Evolutionary conservation across 1,284 basidiomycete species (phyloP), one percentile per base, ranked within the genome.

Genomic region (Athelia sp.): DNA sequence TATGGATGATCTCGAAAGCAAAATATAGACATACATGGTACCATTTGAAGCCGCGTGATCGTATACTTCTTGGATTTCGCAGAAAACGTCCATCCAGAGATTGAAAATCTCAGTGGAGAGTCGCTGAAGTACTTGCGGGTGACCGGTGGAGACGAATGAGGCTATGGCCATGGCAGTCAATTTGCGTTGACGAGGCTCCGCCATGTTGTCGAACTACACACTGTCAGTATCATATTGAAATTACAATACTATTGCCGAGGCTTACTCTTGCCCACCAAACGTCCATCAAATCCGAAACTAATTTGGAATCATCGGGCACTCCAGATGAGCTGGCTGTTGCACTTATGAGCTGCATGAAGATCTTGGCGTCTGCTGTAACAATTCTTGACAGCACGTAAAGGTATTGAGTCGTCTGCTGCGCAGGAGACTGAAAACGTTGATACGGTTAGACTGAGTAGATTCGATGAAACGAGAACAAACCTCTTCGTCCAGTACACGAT

Each of bases 1-100:
- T 36, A 13, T 0, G 11, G 22, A 53, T 50, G 43, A 47, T 55
- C 54, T 53, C 51, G 24, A 15, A 29, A n/a, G 38, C 26, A 24
- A 49, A n/a, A 13, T 19, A 38, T 34, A 17, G 31, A 54, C 54
- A 47, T 15, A 61, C 55, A 60, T 54, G 48, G 71, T 70, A 50
- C 71, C 70, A n/a, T 68, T 65, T 18, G 61, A 60, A 22, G 71
- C 61, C 35, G 71, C 67, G 4, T 71, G 66, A 19, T 64, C 65
- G 52, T 64, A 62, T 49, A 76, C 81, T 64, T 93, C 90, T 60
- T 83, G 88, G 49, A 93, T 74, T 63, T 95, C 93, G 11, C 86
- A 88, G 40, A 95, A 86, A 3, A 94, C 91, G 58, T 95, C 93
- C 44, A 92, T 71, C 89, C 92, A 95, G 38, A 95, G 72, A 62